phyloP scores from a whole-genome alignment of 2,329 filamentous ascomycete genomes.

The Parastagonospora avenae region DNA sequence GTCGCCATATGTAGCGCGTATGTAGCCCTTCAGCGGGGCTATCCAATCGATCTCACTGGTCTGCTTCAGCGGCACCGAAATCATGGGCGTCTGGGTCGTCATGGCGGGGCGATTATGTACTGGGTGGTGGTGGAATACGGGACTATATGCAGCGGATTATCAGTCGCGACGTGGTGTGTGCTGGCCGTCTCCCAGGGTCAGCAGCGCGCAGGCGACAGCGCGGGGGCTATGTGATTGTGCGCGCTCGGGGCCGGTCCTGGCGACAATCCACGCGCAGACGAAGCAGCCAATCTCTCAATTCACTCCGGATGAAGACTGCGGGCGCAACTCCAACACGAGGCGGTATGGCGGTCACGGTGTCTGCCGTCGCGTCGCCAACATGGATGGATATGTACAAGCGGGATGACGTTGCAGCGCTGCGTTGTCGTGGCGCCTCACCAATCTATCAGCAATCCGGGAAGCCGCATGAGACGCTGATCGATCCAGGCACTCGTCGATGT shows the following conservation, averaged over 20 bases:
- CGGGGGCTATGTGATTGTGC: neutral
- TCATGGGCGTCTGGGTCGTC: slow-evolving; percentile 76
- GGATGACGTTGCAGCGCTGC: slow-evolving; percentile 39
- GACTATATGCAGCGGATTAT: slow-evolving; percentile 4
- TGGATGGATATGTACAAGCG: slow-evolving; percentile 22
- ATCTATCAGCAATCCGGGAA: slow-evolving; percentile 6
- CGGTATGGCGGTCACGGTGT: slow-evolving; percentile 11
- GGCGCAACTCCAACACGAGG: neutral
- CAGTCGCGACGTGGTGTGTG: neutral
- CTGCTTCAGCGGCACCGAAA: slow-evolving; percentile 87
- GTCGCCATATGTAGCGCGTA: slow-evolving; percentile 91
- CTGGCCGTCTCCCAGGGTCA: slow-evolving; percentile 3
- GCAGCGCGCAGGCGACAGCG: neutral
- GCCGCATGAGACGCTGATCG: slow-evolving; percentile 12
- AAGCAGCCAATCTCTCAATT: neutral
- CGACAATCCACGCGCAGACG: neutral
- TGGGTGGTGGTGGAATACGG: neutral
- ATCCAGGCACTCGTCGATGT: neutral
- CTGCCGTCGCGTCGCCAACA: slow-evolving; percentile 19
- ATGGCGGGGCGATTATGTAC: slow-evolving; percentile 23
- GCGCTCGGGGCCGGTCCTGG: neutral
- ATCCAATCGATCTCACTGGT: slow-evolving; percentile 99
- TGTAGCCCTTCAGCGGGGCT: slow-evolving; percentile 87
- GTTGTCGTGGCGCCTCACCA: slow-evolving; percentile 12
- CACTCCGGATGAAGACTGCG: neutral